Percentiles rank a stretch among this genome's conserved stretches.
phyloP scores from a whole-genome alignment of 768 basidiomycete genomes.

The Boletus tylopilopsis region DNA sequence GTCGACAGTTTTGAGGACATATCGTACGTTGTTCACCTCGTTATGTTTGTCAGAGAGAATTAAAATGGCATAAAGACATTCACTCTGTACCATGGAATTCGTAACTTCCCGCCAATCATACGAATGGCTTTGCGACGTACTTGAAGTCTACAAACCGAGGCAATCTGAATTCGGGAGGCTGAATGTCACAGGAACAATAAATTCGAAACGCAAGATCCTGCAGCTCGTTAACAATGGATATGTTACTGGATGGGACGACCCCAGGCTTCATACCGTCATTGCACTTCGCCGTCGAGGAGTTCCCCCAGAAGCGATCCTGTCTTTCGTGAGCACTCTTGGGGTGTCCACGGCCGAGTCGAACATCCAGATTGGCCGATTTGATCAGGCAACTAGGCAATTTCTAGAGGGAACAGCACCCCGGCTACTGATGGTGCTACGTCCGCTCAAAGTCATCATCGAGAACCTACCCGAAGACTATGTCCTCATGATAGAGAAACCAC shows the following conservation, averaged over 20 bases:
- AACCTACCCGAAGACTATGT: conserved; percentile 87
- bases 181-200: conserved; percentile 90
- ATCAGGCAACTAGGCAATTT: conserved; percentile 82
- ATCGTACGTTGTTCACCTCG: conserved; percentile 58
- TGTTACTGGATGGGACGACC: conserved; percentile 96
- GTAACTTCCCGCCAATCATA: conserved; percentile 94
- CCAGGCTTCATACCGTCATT: conserved; percentile 93
- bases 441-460: conserved; percentile 87
- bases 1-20: conserved; percentile 99
- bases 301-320: conserved; percentile 92
- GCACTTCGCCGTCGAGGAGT: conserved; percentile 92
- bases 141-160: conserved; percentile 95
- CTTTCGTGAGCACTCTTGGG: conserved; percentile 91
- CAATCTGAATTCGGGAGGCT: conserved; percentile 97
- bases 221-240: conserved; percentile 80
- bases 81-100: conserved; percentile 95
- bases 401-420: conserved; percentile 87
- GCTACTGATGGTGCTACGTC: conserved; percentile 85
- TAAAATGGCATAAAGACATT: conserved; percentile 59
- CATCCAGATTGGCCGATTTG: conserved; percentile 87
- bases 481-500: conserved; percentile 79
- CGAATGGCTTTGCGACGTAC: conserved; percentile 97
- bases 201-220: conserved; percentile 94
- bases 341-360: conserved; percentile 82
- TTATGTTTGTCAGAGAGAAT: not conserved